phyloP scores from a whole-genome alignment of 164 flowering plant species.

The Sextonia rubra region DNA sequence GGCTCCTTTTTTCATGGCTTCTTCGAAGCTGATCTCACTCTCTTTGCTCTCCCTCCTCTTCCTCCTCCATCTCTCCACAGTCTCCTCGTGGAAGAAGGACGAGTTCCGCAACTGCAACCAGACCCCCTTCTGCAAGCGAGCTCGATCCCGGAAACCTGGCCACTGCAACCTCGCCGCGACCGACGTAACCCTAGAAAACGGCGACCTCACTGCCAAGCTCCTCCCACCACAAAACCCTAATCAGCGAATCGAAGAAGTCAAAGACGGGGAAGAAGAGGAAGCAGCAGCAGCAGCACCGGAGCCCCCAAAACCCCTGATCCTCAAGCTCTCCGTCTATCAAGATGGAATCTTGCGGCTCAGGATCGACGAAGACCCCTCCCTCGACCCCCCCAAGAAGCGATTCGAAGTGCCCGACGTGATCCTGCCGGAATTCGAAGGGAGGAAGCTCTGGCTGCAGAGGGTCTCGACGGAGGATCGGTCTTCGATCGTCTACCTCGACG shows the following conservation, averaged over 20 bases:
- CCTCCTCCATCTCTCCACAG: slow-evolving; percentile 15
- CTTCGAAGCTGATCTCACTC: neutral
- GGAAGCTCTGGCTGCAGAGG: slow-evolving; percentile 71
- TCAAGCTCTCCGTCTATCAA: slow-evolving; percentile 58
- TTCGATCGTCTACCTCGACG: slow-evolving; percentile 51
- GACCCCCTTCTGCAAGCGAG: slow-evolving; percentile 97
- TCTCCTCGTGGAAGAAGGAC: slow-evolving; percentile 80
- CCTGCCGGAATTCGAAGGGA: slow-evolving; percentile 40
- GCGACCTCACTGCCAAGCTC: slow-evolving; percentile 74
- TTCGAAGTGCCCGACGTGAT: slow-evolving; percentile 85
- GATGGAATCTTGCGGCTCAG: slow-evolving; percentile 62
- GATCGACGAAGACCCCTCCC: slow-evolving; percentile 66
- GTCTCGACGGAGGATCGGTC: slow-evolving; percentile 35
- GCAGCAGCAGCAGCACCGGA: slow-evolving; percentile 10
- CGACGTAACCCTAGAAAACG: slow-evolving; percentile 49
- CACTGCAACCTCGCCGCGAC: slow-evolving; percentile 43
- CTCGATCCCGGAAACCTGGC: slow-evolving; percentile 67
- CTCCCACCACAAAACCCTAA: slow-evolving; percentile 20
- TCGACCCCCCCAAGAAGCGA: slow-evolving; percentile 58
- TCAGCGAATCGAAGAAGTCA: neutral
- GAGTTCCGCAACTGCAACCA: slow-evolving; percentile 96
- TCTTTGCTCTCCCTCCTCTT: slow-evolving; percentile 3
- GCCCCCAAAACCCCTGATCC: slow-evolving; percentile 42
- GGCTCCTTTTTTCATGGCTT: neutral
- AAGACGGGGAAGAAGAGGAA: slow-evolving; percentile 11